Base-by-base conservation (phyloP, 371 early-diverging fungal genomes). In the Mucor mucedo region DNA sequence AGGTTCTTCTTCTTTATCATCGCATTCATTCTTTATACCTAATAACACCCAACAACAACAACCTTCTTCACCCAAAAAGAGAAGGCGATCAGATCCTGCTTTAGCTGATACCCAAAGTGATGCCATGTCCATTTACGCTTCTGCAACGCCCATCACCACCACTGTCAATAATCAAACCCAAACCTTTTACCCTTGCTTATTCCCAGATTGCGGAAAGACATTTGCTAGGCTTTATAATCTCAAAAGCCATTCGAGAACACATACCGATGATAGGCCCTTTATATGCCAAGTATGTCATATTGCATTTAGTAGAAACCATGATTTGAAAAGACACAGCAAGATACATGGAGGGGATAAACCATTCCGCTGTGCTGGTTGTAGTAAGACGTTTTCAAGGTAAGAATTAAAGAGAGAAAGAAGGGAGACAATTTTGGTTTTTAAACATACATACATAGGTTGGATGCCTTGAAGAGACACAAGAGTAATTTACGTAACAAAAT, bases 231-330 rank as follows among this genome's bases (percentile, higher is more conserved):
- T 88, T 3, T 91, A 92, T 63, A 92, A 91, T 61, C 82, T 92
- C 44, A 92, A 90, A 53, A 91, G 91, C 38, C 93, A 93, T 68
- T 87, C 88, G 41, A 73, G 89, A 56, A 91, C 93, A 4, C 93
- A 93, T 68, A 90, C 93, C 1, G 86, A 88, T 49, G 89, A 90
- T 55, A 81, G 91, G 52, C 94, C 94, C 1, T 95, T 90, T 79
- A 78, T 86, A 5, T 95, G 95, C 66, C 67, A 71, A 30, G 76
- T 81, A 2, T 95, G 95, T 70, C 71, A 81, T 48, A 83, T 88
- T 55, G 87, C 92, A 0, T 95, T 95, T 62, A 84, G 92, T 60
- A 83, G 95, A 47, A 93, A 94, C 66, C 95, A 94, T 62, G 95
- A 95, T 68, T 70, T 95, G 39, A 94, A 94, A 63, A 79, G 95